phyloP scores from a whole-genome alignment of 179 eudicot species.

The Actinidia arguta region DNA sequence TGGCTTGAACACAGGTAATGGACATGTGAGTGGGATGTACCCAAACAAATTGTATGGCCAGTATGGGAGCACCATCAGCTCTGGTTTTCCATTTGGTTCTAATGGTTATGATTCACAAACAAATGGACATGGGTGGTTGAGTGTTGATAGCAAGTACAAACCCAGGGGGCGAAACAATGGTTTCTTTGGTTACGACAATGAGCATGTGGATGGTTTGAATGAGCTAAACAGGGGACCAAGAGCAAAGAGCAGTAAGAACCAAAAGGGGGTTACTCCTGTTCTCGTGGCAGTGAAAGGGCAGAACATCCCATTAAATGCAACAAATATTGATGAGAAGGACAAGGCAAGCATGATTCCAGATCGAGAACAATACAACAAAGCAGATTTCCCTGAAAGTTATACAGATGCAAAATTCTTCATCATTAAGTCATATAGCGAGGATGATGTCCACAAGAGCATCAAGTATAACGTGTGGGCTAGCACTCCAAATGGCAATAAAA shows the following conservation, averaged over 20 bases:
- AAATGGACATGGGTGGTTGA: conserved; percentile 52
- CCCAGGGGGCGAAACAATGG: conserved; percentile 59
- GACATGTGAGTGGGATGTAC: conserved; percentile 46
- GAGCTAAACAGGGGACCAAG: conserved; percentile 88
- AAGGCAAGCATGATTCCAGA: conserved; percentile 42
- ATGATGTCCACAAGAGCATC: conserved; percentile 92
- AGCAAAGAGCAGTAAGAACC: conserved; percentile 50
- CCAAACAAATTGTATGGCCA: conserved; percentile 53
- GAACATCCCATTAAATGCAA: conserved; percentile 41
- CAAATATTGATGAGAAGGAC: conserved; percentile 44
- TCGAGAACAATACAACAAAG: conserved; percentile 67
- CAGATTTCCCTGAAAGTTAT: conserved; percentile 71
- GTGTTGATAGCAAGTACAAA: conserved; percentile 57
- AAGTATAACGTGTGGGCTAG: conserved; percentile 90
- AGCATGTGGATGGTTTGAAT: conserved; percentile 61
- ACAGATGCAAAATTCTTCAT: conserved; percentile 76
- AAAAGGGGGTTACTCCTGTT: conserved; percentile 47
- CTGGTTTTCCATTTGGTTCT: conserved; percentile 62
- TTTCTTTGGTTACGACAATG: conserved; percentile 49
- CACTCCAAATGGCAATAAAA: conserved; percentile 90
- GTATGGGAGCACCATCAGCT: conserved; percentile 49
- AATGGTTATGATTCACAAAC: conserved; percentile 53
- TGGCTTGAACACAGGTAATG: conserved; percentile 39
- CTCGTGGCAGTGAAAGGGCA: conserved; percentile 70
- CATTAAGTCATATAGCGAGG: conserved; percentile 91